Base-by-base conservation (phyloP, 106 monocot genomes). In the Alisma plantagoaquatica region DNA sequence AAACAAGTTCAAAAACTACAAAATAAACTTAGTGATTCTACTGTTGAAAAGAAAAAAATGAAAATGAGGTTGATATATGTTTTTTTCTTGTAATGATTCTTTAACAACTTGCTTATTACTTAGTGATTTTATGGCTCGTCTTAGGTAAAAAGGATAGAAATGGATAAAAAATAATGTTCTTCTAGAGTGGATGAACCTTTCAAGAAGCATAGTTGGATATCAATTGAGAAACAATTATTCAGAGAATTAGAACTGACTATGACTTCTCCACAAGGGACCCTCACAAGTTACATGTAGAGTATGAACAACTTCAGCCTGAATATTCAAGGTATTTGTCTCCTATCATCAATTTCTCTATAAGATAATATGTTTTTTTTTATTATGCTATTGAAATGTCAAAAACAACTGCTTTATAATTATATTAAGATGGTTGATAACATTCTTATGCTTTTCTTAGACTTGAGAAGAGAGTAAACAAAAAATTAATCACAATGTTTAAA, bases 401-500 rank as follows among this genome's bases (percentile, higher is more conserved):
- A n/a, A n/a, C n/a, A n/a, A n/a, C n/a, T n/a, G n/a, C n/a, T n/a
- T n/a, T n/a, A n/a, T n/a, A n/a, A n/a, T n/a, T n/a, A n/a, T n/a
- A n/a, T n/a, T n/a, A n/a, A n/a, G n/a, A n/a, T n/a, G n/a, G n/a
- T n/a, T n/a, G n/a, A n/a, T n/a, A n/a, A n/a, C n/a, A n/a, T n/a
- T n/a, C n/a, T n/a, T n/a, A 38, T 38, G 14, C 51, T 58, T 22
- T 24, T 42, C 70, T 50, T 54, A 98, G 98, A 23, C 82, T 98
- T 48, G 98, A 85, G 65, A 98, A 90, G 56, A 76, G 98, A 66
- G 71, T 98, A 21, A 98, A 98, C 61, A 98, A 98, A 54, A 98
- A 98, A 53, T 89, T 90, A 19, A 98, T 90, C 76, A 71, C 75
- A n/a, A 79, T 98, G 90, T 90, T 98, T 72, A 90, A 98, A 58